Evolutionary conservation across 352 stramenopile genomes (phyloP).

Genomic region (Pythium periplocum): DNA sequence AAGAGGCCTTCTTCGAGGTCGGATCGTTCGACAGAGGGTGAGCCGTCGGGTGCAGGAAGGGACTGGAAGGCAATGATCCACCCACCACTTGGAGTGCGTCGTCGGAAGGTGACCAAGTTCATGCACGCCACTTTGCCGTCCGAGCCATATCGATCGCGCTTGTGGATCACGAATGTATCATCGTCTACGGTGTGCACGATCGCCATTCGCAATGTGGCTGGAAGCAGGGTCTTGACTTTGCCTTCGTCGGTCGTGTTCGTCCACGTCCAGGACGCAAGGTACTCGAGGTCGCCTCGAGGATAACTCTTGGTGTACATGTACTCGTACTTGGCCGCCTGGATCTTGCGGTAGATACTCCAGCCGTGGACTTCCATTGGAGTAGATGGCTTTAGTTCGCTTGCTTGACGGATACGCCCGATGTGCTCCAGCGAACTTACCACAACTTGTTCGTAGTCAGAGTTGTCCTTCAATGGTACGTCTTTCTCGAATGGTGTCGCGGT

Average conservation of each 20-base stretch:
- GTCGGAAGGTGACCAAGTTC: neutral
- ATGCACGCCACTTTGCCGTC: neutral
- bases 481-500: no score
- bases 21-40: neutral
- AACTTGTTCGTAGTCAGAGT: no score
- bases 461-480: no score
- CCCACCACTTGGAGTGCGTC: neutral
- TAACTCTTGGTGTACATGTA: conserved; percentile 1
- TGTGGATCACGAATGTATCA: neutral
- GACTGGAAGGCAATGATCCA: neutral
- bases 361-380: neutral
- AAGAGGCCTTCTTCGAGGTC: neutral
- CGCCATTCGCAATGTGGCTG: neutral
- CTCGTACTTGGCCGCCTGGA: neutral
- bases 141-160: neutral
- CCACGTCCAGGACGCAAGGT: neutral
- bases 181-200: neutral
- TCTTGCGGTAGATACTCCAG: neutral
- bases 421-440: no score
- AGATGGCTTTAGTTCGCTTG: no score
- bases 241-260: neutral
- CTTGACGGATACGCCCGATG: no score
- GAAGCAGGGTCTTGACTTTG: neutral
- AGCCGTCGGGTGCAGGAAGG: neutral
- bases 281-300: neutral